Percentiles rank a stretch among this genome's conserved stretches.
Evolutionary conservation across 768 basidiomycete species (phyloP).

Genomic region (Hericium coralloides): DNA sequence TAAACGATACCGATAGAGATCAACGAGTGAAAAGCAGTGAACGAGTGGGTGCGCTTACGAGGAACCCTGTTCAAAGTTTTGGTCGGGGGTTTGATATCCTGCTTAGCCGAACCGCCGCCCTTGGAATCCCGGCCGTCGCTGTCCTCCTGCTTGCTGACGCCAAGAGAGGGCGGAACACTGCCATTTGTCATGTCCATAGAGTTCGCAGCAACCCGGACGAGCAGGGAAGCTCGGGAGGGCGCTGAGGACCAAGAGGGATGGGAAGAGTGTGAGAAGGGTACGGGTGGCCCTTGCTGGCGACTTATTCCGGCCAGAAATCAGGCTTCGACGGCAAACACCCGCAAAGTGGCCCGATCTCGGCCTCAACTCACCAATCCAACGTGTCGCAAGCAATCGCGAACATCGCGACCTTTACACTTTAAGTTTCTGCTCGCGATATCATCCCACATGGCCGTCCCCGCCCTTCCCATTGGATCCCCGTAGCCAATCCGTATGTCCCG

Average conservation of each 20-base stretch:
- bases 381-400: no score
- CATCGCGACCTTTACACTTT: no score
- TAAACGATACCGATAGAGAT: slow-evolving; percentile 13
- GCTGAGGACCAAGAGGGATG: slow-evolving; percentile 5
- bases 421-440: no score
- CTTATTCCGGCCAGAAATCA: not conserved
- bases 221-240: not conserved
- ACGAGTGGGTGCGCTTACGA: slow-evolving; percentile 41
- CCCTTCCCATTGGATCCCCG: no score
- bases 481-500: no score
- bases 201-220: not conserved
- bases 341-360: not conserved
- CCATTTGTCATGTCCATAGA: slow-evolving; percentile 14
- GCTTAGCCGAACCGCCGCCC: slow-evolving; percentile 33
- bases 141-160: slow-evolving; percentile 57
- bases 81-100: slow-evolving; percentile 61
- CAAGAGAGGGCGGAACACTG: slow-evolving; percentile 4
- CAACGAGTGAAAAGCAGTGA: slow-evolving; percentile 9
- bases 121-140: slow-evolving; percentile 36
- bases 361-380: no score
- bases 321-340: not conserved
- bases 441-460: no score
- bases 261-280: not conserved
- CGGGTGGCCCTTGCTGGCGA: not conserved
- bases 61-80: slow-evolving; percentile 83